A percentile compares a stretch with the other conserved stretches of the same genome.
phyloP scores from a whole-genome alignment of 768 basidiomycete genomes.

The Psilocybe tampanensis region DNA sequence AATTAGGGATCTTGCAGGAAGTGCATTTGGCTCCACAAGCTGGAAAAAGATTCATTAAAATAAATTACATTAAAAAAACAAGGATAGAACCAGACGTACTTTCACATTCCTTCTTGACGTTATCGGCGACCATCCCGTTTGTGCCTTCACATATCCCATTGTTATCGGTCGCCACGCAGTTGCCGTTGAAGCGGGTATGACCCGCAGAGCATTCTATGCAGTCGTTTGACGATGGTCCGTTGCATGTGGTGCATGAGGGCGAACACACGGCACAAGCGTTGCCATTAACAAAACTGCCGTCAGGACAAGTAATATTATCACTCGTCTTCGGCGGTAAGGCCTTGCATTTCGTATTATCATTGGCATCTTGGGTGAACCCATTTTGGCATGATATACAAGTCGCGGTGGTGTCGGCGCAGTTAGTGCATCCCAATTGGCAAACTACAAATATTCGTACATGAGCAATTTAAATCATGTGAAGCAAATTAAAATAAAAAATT shows the following conservation, averaged over 20 bases:
- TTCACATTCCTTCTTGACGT: conserved; percentile 82
- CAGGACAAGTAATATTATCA: conserved; percentile 60
- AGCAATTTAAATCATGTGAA: conserved; percentile 1
- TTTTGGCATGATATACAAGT: conserved; percentile 71
- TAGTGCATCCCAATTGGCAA: conserved; percentile 71
- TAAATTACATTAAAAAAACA: neutral
- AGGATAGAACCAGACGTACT: conserved; percentile 48
- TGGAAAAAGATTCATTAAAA: conserved; percentile 27
- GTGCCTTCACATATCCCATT: conserved; percentile 77
- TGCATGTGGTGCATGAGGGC: conserved; percentile 70
- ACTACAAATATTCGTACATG: conserved; percentile 38
- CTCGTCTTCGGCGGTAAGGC: conserved; percentile 51
- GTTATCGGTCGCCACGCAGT: conserved; percentile 65
- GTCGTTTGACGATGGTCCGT: conserved; percentile 63
- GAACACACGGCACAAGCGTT: conserved; percentile 63
- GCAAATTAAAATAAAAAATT: neutral
- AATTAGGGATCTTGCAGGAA: conserved; percentile 73
- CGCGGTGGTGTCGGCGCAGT: conserved; percentile 70
- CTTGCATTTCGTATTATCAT: conserved; percentile 69
- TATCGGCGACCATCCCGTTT: conserved; percentile 70
- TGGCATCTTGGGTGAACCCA: conserved; percentile 69
- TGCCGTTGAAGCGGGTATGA: conserved; percentile 64
- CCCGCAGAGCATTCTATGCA: conserved; percentile 72
- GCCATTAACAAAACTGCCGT: conserved; percentile 65
- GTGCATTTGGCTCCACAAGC: conserved; percentile 86